Evolutionary conservation across 257 asterid genomes (phyloP).

Genomic region (Echites panduratus): DNA sequence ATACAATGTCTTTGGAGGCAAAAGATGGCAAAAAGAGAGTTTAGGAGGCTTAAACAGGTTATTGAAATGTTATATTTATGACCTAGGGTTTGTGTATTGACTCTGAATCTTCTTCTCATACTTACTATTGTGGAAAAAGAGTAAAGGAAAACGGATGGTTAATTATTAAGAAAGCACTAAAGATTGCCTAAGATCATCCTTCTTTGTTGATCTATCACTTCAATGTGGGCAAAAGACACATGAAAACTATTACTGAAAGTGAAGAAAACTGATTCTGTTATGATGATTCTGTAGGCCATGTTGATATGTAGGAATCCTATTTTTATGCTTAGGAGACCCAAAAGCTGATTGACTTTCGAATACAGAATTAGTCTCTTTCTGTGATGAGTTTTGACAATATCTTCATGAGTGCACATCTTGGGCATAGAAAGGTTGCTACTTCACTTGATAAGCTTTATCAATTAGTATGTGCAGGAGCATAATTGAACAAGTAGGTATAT

Average conservation of each 20-base stretch:
- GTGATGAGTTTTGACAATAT: not conserved
- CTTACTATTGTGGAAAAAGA: not conserved
- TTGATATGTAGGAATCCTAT: not conserved
- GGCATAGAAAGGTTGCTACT: not conserved
- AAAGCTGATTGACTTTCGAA: not conserved
- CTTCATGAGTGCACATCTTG: not conserved
- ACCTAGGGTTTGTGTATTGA: not conserved
- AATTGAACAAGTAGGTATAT: not conserved
- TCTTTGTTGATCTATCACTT: not conserved
- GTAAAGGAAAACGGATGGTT: not conserved
- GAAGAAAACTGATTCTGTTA: not conserved
- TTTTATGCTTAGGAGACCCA: not conserved
- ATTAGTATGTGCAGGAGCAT: not conserved
- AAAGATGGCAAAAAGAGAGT: conserved; percentile 80
- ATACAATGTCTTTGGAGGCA: conserved; percentile 96
- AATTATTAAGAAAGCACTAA: not conserved
- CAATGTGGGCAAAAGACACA: not conserved
- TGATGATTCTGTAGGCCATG: not conserved
- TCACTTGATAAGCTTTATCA: not conserved
- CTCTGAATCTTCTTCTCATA: not conserved
- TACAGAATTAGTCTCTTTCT: not conserved
- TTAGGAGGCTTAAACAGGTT: conserved; percentile 91
- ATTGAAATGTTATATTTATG: conserved; percentile 4
- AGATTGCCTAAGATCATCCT: not conserved
- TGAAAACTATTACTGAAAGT: not conserved